Percentiles rank a stretch among this genome's conserved stretches.
phyloP scores from a whole-genome alignment of 2,329 filamentous ascomycete species.

The Sporothrix sp. region DNA sequence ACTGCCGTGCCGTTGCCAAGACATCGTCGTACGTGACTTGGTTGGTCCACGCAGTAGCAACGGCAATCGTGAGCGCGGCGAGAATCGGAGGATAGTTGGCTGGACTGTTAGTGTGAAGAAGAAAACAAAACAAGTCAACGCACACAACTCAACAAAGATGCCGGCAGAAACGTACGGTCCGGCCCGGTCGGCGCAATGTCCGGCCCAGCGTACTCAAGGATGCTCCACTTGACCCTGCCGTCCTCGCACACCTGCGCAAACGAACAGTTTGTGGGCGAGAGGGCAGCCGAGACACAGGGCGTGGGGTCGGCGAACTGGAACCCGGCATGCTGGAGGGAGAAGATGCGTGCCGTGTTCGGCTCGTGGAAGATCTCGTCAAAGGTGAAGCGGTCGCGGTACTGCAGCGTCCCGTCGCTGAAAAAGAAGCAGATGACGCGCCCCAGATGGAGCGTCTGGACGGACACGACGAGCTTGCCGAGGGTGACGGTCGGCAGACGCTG shows the following conservation, averaged over 20 bases:
- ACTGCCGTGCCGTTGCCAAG: slow-evolving; percentile 54
- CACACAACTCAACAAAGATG: no score
- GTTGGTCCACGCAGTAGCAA: slow-evolving; percentile 36
- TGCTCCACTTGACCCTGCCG: slow-evolving; percentile 49
- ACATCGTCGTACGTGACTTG: slow-evolving; percentile 58
- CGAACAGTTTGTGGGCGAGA: slow-evolving; percentile 52
- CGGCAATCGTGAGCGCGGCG: slow-evolving; percentile 48
- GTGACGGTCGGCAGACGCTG: slow-evolving; percentile 58
- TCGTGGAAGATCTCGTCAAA: slow-evolving; percentile 60
- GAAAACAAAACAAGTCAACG: no score
- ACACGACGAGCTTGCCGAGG: slow-evolving; percentile 61
- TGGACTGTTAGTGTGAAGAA: no score
- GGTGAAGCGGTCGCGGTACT: slow-evolving; percentile 67
- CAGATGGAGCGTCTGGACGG: slow-evolving; percentile 57
- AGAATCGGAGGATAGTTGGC: slow-evolving; percentile 48
- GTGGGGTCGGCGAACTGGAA: slow-evolving; percentile 61
- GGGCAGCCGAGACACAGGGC: slow-evolving; percentile 34
- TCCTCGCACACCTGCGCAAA: slow-evolving; percentile 49
- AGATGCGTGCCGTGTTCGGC: slow-evolving; percentile 54
- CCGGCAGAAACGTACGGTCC: no score
- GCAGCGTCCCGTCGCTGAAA: slow-evolving; percentile 71
- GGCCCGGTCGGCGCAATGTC: slow-evolving; percentile 40
- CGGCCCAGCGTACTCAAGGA: slow-evolving; percentile 38
- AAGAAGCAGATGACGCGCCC: slow-evolving; percentile 63
- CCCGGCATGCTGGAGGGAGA: slow-evolving; percentile 64